Percentiles rank a stretch among this genome's conserved stretches.
Conservation (phyloP, 2,329 filamentous ascomycete genomes). For the Hypoxylon rubiginosum region DNA sequence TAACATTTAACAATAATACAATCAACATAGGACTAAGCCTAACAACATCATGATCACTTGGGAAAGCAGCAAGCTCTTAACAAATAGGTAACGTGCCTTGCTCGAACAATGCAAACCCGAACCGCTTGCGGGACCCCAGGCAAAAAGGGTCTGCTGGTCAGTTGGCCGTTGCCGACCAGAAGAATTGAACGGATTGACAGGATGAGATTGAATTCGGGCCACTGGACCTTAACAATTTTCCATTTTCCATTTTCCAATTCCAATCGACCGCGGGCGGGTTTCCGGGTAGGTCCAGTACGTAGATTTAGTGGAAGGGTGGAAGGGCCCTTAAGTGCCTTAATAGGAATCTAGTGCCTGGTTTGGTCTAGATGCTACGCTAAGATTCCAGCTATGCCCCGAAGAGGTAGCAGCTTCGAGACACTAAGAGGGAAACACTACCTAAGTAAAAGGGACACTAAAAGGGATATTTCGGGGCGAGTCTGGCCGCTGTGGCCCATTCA, state of each 20-base stretch:
- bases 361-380: constrained; percentile 41
- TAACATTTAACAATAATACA: not conserved
- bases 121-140: constrained; percentile 41
- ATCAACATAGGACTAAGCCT: constrained; percentile 22
- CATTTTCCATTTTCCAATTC: constrained; percentile 22
- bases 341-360: constrained; percentile 44
- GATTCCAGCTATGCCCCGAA: constrained; percentile 16
- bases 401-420: constrained; percentile 31
- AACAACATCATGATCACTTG: constrained; percentile 34
- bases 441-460: constrained; percentile 45
- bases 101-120: constrained; percentile 36
- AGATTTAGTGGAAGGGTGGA: not conserved
- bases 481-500: constrained; percentile 39
- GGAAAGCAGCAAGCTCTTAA: constrained; percentile 27
- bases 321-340: constrained; percentile 46
- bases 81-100: constrained; percentile 40
- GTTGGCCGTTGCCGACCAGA: constrained; percentile 29
- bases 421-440: constrained; percentile 45
- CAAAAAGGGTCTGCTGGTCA: constrained; percentile 42
- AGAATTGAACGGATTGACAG: constrained; percentile 25
- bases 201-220: constrained; percentile 36
- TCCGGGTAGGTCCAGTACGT: constrained; percentile 33
- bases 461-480: constrained; percentile 40
- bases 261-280: constrained; percentile 44
- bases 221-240: constrained; percentile 37